Percentiles rank a stretch among this genome's conserved stretches.
Evolutionary conservation across 768 basidiomycete species (phyloP).

Genomic region (Lactarius hatsudake): DNA sequence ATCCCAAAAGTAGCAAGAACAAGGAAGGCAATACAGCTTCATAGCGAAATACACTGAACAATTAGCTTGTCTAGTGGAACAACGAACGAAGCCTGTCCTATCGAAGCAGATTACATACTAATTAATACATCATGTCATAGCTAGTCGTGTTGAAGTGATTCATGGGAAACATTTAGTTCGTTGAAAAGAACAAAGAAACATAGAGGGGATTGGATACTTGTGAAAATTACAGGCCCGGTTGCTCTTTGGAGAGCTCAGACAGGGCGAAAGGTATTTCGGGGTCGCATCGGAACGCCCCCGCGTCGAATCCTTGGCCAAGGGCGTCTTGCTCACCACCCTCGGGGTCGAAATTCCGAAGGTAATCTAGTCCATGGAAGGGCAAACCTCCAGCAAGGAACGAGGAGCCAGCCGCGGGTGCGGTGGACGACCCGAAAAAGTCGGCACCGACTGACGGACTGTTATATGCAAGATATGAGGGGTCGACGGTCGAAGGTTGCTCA

Average conservation of each 20-base stretch:
- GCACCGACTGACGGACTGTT: slow-evolving; percentile 3
- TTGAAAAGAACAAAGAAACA: neutral
- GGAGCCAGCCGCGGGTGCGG: slow-evolving; percentile 54
- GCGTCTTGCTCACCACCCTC: slow-evolving; percentile 44
- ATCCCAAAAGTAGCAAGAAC: slow-evolving; percentile 9
- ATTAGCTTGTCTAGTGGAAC: slow-evolving; percentile 20
- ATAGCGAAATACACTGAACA: slow-evolving; percentile 10
- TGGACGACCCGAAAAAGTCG: slow-evolving; percentile 39
- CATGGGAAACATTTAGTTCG: slow-evolving; percentile 1
- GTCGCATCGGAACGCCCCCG: slow-evolving; percentile 69
- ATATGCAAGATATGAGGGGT: slow-evolving; percentile 27
- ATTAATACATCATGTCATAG: slow-evolving; percentile 19
- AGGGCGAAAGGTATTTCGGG: slow-evolving; percentile 74
- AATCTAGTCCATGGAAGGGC: slow-evolving; percentile 84
- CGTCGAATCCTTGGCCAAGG: slow-evolving; percentile 63
- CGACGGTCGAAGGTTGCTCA: slow-evolving; percentile 25
- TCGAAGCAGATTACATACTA: slow-evolving; percentile 15
- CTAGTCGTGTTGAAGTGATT: slow-evolving; percentile 8
- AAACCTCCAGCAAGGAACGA: slow-evolving; percentile 68
- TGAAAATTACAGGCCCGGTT: slow-evolving; percentile 7
- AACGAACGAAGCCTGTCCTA: slow-evolving; percentile 14
- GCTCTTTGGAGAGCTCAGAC: slow-evolving; percentile 34
- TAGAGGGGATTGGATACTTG: neutral
- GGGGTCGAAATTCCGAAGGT: slow-evolving; percentile 71
- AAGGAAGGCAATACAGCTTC: slow-evolving; percentile 13